A percentile compares a stretch with the other conserved stretches of the same genome.
These are phyloP conservation scores for Trichoderma orchidacearum DNA, from an alignment of 495 filamentous ascomycete genomes.

Conservation along the genomic window DNA sequence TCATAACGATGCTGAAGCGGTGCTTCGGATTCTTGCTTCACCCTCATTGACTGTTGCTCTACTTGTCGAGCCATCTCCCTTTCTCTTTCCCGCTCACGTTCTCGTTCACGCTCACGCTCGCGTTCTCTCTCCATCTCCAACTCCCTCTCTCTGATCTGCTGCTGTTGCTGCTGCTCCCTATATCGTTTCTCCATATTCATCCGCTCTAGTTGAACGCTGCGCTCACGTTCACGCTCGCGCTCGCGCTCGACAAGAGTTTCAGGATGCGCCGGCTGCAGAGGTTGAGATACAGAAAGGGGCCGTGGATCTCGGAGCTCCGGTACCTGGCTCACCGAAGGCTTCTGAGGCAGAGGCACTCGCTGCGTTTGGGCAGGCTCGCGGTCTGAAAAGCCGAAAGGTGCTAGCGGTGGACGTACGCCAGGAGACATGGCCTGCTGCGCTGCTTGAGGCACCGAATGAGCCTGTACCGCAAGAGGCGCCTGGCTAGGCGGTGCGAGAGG, in stretches of 20 bases:
- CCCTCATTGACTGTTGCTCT: conserved; percentile 18
- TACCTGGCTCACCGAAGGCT: conserved; percentile 11
- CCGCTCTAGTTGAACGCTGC: background rate
- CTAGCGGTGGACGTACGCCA: conserved; percentile 17
- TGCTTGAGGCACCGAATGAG: conserved; percentile 8
- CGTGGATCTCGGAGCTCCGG: conserved; percentile 14
- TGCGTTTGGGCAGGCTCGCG: conserved; percentile 10
- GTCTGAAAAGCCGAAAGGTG: conserved; percentile 15
- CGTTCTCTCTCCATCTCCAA: conserved; percentile 1
- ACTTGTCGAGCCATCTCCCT: conserved; percentile 15
- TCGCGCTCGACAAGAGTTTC: conserved; percentile 4
- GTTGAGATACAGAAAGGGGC: conserved; percentile 9
- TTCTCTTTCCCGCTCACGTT: conserved; percentile 13
- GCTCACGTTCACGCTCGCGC: background rate
- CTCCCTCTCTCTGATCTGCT: conserved; percentile 1
- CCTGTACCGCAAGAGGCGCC: conserved; percentile 8
- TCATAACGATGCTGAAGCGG: conserved; percentile 17
- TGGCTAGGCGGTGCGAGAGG: conserved; percentile 12
- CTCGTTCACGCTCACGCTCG: conserved; percentile 10
- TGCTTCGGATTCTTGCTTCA: conserved; percentile 32
- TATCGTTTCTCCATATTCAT: background rate
- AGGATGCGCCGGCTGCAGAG: conserved; percentile 13
- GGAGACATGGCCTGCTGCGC: conserved; percentile 25
- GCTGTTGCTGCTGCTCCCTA: conserved; percentile 4
- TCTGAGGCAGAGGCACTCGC: conserved; percentile 9